Conservation (phyloP, 495 filamentous ascomycete genomes). For the Durotheca rogersii region DNA sequence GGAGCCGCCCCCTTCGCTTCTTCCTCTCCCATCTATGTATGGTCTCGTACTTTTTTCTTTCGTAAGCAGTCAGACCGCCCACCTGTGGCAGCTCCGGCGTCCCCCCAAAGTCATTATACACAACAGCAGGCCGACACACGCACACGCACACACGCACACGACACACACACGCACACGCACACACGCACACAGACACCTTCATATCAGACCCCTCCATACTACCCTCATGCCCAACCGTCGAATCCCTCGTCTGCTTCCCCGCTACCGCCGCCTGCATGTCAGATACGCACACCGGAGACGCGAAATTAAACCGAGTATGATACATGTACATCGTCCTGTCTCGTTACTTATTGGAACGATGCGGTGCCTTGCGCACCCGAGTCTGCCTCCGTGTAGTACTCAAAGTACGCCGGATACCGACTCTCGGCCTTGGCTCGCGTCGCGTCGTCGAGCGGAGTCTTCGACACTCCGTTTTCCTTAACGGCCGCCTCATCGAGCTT, state of each 20-base stretch:
- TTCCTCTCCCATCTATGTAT: not conserved
- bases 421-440: slow-evolving; percentile 63
- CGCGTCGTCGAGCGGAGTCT: slow-evolving; percentile 62
- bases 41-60: slow-evolving; percentile 7
- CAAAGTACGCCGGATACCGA: slow-evolving; percentile 64
- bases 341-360: slow-evolving; percentile 39
- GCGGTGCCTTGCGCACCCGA: slow-evolving; percentile 44
- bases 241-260: slow-evolving; percentile 5
- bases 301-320: slow-evolving; percentile 15
- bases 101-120: slow-evolving; percentile 19
- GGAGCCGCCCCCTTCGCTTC: too few species aligned
- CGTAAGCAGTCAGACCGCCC: not conserved
- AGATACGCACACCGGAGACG: not conserved
- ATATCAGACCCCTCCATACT: slow-evolving; percentile 3
- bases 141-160: too few species aligned
- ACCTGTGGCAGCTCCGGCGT: not conserved
- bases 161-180: too few species aligned
- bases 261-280: slow-evolving; percentile 1
- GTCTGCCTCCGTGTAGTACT: slow-evolving; percentile 57
- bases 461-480: slow-evolving; percentile 62
- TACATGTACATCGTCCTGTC: slow-evolving; percentile 14
- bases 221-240: slow-evolving; percentile 3
- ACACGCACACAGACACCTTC: too few species aligned
- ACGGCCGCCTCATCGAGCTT: slow-evolving; percentile 47
- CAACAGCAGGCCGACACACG: too few species aligned